Evolutionary conservation across 1,284 basidiomycete species (phyloP).

Genomic region (Fomitopsis schrenkii): DNA sequence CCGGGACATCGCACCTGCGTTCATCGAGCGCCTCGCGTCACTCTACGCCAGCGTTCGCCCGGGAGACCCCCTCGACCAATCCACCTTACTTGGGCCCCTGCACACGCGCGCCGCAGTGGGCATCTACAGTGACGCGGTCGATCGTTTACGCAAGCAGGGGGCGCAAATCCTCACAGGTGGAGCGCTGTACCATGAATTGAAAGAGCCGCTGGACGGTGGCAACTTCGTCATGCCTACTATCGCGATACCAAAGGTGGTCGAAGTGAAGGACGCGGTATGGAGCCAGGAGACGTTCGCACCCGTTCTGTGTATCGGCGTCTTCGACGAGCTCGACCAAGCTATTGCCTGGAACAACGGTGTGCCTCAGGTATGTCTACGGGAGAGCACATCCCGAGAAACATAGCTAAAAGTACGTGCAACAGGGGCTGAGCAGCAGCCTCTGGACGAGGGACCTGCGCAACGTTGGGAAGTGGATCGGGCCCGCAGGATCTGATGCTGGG

Average conservation of each 20-base stretch:
- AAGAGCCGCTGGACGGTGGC: conserved; percentile 55
- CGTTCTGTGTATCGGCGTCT: conserved; percentile 83
- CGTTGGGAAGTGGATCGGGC: conserved; percentile 90
- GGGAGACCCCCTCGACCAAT: conserved; percentile 76
- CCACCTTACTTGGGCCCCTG: conserved; percentile 84
- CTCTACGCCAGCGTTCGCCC: conserved; percentile 68
- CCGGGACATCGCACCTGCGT: conserved; percentile 68
- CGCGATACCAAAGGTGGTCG: conserved; percentile 56
- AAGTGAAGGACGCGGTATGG: conserved; percentile 63
- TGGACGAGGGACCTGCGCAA: conserved; percentile 85
- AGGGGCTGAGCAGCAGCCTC: conserved; percentile 85
- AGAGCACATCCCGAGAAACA: background rate
- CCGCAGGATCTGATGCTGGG: conserved; percentile 80
- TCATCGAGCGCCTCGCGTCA: conserved; percentile 71
- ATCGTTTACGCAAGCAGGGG: conserved; percentile 58
- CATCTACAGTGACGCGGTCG: conserved; percentile 62
- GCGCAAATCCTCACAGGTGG: conserved; percentile 81
- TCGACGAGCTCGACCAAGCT: conserved; percentile 87
- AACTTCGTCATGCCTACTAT: conserved; percentile 91
- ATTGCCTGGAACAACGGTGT: conserved; percentile 93
- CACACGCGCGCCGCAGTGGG: conserved; percentile 71
- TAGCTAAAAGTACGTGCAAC: background rate
- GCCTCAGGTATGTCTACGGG: conserved; percentile 47
- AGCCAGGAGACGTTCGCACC: conserved; percentile 85
- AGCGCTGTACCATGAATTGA: conserved; percentile 35